Evolutionary conservation across 257 asterid species (phyloP).

Genomic region (Gentiana macrophylla): DNA sequence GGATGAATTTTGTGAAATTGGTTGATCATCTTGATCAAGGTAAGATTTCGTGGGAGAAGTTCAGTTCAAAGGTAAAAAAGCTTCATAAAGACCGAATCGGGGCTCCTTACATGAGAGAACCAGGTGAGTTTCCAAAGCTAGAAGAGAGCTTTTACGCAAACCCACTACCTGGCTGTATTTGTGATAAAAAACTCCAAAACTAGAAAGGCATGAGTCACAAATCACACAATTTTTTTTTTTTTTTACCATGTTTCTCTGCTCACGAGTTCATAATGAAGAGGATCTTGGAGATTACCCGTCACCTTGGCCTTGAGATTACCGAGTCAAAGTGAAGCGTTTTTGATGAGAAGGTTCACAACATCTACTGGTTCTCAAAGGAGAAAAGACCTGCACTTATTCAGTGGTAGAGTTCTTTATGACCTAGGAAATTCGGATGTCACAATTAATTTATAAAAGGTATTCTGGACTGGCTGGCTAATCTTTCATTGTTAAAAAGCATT

Average conservation of each 20-base stretch:
- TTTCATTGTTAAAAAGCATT: not conserved
- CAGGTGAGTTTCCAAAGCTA: slow-evolving; percentile 80
- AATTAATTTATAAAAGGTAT: not conserved
- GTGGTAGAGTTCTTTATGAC: slow-evolving; percentile 2
- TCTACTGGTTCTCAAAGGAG: slow-evolving; percentile 3
- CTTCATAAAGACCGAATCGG: slow-evolving; percentile 64
- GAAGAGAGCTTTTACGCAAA: slow-evolving; percentile 95
- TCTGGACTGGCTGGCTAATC: not conserved
- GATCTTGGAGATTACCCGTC: not conserved
- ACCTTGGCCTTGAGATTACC: not conserved
- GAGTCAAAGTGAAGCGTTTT: not conserved
- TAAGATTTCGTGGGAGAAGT: slow-evolving; percentile 69
- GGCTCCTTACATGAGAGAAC: slow-evolving; percentile 77
- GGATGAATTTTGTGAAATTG: slow-evolving; percentile 74
- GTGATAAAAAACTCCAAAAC: slow-evolving; percentile 44
- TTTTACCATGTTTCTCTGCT: not conserved
- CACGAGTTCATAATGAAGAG: not conserved
- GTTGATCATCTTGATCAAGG: slow-evolving; percentile 74
- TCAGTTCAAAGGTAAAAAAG: slow-evolving; percentile 60
- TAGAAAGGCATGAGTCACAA: slow-evolving; percentile 3
- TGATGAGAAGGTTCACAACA: not conserved
- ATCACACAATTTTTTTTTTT: not conserved
- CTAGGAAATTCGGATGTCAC: not conserved
- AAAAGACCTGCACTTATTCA: not conserved
- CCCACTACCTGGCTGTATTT: slow-evolving; percentile 85